Evolutionary conservation across 352 stramenopile species (phyloP), one percentile per base, ranked within the genome.

Genomic region (Phytophthora podocarpi): DNA sequence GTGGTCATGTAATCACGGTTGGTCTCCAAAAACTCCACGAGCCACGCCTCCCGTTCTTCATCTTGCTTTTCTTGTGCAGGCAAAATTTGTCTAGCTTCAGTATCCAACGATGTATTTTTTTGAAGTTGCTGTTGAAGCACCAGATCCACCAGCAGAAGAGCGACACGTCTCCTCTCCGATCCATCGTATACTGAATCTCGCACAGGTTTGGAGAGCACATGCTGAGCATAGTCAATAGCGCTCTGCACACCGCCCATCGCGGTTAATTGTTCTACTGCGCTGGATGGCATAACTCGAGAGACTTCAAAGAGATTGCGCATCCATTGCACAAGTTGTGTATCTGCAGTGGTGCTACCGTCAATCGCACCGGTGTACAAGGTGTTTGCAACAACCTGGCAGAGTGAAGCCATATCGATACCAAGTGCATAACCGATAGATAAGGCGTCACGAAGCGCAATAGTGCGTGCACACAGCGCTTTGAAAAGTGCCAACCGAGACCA

Each of bases 401-500:
- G 63, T 10, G 87, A 94, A 34, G 87, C 78, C 87, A 96, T 96
- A 53, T 96, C 87, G 28, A 93, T 93, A 16, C 85, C 85, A 39
- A 96, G 70, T 2, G 87, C 85, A 48, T 96, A 93, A 2, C 87
- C 87, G 21, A 96, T 96, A 7, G 77, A 93, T n/a, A 91, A 67
- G 1, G 85, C 87, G 42, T 93, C 82, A 26, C 67, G 66, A 15
- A 96, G 67, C 2, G 71, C 62, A 24, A 94, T 91, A 1, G 61
- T 61, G 10, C 68, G 82, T 8, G 50, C 56, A 27, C 85, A 79
- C 12, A 96, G 64, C 15, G 87, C 82, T 31, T 87, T 85, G 36
- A 94, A 96, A 10, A 96, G 78, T 7, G 83, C 78, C 41, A 93
- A 71, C 12, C 85, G 82, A 0, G 87, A 93, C 87, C 87, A 96